Base-by-base conservation (phyloP, 2,329 filamentous ascomycete species). In the Fusarium sterilihyphosum region DNA sequence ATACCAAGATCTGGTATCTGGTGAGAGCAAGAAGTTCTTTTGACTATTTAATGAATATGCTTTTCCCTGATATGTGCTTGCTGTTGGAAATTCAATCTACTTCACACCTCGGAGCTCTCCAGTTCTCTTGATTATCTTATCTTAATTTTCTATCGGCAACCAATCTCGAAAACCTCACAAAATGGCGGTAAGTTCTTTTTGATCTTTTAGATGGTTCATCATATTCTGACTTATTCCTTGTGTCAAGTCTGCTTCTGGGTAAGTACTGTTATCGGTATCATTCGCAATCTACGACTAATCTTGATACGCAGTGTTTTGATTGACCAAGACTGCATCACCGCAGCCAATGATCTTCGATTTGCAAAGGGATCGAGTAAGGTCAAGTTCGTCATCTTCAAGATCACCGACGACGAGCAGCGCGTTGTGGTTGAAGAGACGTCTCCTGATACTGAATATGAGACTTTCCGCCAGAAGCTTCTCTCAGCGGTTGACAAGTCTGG, bases 341-440 rank as follows among this genome's bases (percentile, higher is more conserved):
- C 71, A 16, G 61, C 70, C 47, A 68, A 59, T 31, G 12, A 56
- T 29, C 71, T 76, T 26, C 66, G 58, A 0, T 67, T 50, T 11
- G 50, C 60, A 5, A 65, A 74, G 53, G 61, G 69, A 0, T 18
- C 63, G 8, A 60, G 46, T 8, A 76, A 70, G 50, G 47, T 66
- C 38, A 66, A 61, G 3, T 76, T 74, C 24, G 47, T 76, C 24
- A 57, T 73, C 40, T 76, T 73, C 61, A 76, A 69, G 13, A 73
- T 76, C 8, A 54, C 65, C 24, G 64, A 74, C 7, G 64, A 76
- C 5, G 41, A 68, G 12, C 61, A 67, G n/a, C 54, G 43, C 3
- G 74, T 76, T 6, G 22, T 66, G 2, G 71, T 76, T 8, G 74
- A 76, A 9, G 61, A 75, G 24, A 47, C 29, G 1, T 73, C 71